Evolutionary conservation across 2,329 filamentous ascomycete species (phyloP), one percentile per base, ranked within the genome.

Genomic region (Graphiopsis chlorocephala): DNA sequence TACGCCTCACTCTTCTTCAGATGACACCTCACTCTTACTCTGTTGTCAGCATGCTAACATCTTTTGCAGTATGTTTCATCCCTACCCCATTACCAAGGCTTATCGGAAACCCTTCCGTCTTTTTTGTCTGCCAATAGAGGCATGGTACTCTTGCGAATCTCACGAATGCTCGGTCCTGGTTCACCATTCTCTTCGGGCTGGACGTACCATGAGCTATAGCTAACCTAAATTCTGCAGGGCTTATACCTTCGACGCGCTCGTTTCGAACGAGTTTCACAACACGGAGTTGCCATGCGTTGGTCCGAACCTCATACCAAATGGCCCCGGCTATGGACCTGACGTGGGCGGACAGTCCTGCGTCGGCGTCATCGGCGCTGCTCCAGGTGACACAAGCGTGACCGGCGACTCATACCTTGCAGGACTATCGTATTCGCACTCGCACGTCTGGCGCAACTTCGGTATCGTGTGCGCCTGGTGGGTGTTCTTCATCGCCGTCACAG

Each of bases 401-500:
- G 89, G 88, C 1, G 87, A 89, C 65, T 78, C 82, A 0, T 91
- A 85, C 68, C 85, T 90, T 4, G 73, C 70, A 0, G 84, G 82
- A 88, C 50, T 55, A 89, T 66, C 78, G 81, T 0, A 78, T 67
- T 74, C 71, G 14, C 73, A 74, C 61, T 74, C 73, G 4, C 75
- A 79, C 50, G 71, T 78, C 4, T 76, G 73, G 73, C 72, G 89
- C 14, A 91, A 92, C 71, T 82, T 90, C 64, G 89, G 89, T 0
- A 90, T 92, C 61, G 70, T 88, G 42, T 88, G 85, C 82, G 86
- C 82, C 0, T 90, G 82, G 81, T 73, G 89, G 0, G 89, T 84
- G 64, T 84, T 86, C 17, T 80, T 65, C 4, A 29, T 88, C 7
- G 90, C 88, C 0, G 82, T 90, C 5, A 90, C 88, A 0, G 82